phyloP scores from a whole-genome alignment of 495 filamentous ascomycete genomes.

The Lophium mytilinum region DNA sequence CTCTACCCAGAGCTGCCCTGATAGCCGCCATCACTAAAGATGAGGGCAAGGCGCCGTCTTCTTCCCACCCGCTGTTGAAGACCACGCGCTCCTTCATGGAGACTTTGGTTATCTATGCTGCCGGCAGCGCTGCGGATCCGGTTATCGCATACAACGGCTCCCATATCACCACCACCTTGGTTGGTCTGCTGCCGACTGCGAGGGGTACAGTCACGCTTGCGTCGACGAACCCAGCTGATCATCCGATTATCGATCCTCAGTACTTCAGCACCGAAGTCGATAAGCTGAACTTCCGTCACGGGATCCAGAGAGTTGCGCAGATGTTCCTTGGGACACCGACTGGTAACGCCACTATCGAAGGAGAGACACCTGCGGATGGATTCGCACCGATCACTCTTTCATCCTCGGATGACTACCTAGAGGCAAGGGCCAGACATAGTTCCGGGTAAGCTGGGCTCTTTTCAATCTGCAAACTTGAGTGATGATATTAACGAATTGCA shows the following conservation, averaged over 20 bases:
- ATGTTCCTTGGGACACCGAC: neutral
- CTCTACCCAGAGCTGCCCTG: neutral
- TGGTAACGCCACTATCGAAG: neutral
- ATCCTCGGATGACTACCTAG: neutral
- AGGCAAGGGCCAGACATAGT: neutral
- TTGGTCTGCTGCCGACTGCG: constrained; percentile 11
- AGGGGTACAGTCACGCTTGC: constrained; percentile 48
- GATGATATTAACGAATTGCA: neutral
- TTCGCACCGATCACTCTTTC: neutral
- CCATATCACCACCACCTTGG: neutral
- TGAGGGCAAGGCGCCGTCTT: neutral
- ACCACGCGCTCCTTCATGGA: neutral
- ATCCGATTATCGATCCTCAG: constrained; percentile 50
- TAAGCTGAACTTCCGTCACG: neutral
- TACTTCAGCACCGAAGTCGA: constrained; percentile 1
- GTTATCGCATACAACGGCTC: neutral
- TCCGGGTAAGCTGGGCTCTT: neutral
- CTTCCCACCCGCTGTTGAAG: neutral
- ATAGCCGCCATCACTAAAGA: neutral
- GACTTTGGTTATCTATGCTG: neutral
- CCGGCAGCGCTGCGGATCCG: neutral
- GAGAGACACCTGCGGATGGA: neutral
- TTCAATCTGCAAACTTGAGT: neutral
- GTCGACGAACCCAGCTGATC: constrained; percentile 45
- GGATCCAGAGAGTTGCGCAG: neutral